Evolutionary conservation across 1,284 basidiomycete genomes (phyloP).

Genomic region (Vanrija pseudolonga): DNA sequence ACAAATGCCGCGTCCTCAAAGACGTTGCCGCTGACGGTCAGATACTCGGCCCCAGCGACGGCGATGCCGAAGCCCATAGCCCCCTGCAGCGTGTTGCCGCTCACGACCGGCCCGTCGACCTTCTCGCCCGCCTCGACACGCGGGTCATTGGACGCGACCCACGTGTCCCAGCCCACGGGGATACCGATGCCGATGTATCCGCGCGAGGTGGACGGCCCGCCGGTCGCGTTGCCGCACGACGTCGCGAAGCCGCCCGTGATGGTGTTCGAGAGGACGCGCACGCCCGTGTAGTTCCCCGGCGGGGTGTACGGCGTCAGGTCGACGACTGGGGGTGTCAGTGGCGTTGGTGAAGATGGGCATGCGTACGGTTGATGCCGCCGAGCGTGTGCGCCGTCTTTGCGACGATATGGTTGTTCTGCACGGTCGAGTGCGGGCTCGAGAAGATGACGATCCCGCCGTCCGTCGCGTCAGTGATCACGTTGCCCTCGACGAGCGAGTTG

Average conservation of each 20-base stretch:
- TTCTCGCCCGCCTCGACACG: too few relatives aligned
- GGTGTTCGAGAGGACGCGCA: constrained; percentile 66
- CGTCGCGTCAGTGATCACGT: constrained; percentile 65
- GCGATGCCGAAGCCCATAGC: too few relatives aligned
- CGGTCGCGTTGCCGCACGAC: constrained; percentile 17
- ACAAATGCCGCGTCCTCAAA: too few relatives aligned
- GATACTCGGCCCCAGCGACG: too few relatives aligned
- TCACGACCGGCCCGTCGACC: too few relatives aligned
- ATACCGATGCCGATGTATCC: constrained; percentile 45
- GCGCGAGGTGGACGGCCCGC: constrained; percentile 27
- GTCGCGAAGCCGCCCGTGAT: constrained; percentile 49
- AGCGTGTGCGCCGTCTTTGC: too few relatives aligned
- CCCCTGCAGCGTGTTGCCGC: too few relatives aligned
- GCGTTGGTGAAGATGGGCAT: too few relatives aligned
- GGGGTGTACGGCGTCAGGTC: constrained; percentile 64
- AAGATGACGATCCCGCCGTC: constrained; percentile 52
- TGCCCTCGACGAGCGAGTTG: constrained; percentile 64
- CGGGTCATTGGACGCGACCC: constrained; percentile 60
- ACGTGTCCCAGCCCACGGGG: constrained; percentile 65
- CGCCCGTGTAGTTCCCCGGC: constrained; percentile 62
- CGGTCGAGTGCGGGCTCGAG: too few relatives aligned
- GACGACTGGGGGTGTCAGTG: constrained; percentile 53
- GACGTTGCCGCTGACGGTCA: too few relatives aligned
- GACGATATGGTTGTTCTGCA: too few relatives aligned
- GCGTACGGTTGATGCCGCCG: too few relatives aligned